phyloP scores from a whole-genome alignment of 192 early-diverging fungal species.

The Phlyctochytrium planicorne region DNA sequence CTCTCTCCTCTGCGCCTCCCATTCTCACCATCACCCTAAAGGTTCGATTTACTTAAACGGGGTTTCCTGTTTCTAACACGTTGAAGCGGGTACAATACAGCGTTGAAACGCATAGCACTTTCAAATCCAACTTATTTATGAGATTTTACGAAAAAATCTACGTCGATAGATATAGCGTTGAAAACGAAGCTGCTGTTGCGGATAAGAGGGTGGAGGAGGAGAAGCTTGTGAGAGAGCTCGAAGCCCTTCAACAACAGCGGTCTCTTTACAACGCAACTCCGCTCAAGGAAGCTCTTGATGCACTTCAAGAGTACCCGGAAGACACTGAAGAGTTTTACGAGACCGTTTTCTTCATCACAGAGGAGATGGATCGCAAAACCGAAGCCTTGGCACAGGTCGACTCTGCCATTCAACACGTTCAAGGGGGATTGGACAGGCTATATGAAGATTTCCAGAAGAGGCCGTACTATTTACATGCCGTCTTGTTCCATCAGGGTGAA shows the following conservation, averaged over 20 bases:
- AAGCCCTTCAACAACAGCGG: conserved; percentile 4
- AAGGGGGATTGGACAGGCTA: background rate
- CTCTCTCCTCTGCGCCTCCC: conserved; percentile 25
- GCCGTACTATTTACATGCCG: conserved; percentile 31
- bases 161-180: conserved; percentile 25
- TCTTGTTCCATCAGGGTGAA: conserved; percentile 24
- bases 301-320: conserved; percentile 11
- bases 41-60: conserved; percentile 13
- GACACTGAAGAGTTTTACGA: background rate
- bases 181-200: background rate
- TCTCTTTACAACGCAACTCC: background rate
- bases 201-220: conserved; percentile 8
- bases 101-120: conserved; percentile 14
- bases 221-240: conserved; percentile 3
- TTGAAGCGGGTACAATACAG: conserved; percentile 37
- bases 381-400: background rate
- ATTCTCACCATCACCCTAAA: conserved; percentile 34
- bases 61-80: too few relatives aligned
- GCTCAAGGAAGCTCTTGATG: conserved; percentile 7
- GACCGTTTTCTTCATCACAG: background rate
- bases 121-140: conserved; percentile 35
- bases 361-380: background rate
- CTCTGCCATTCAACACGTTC: conserved; percentile 4
- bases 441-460: conserved; percentile 15
- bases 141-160: conserved; percentile 24